phyloP scores from a whole-genome alignment of 179 eudicot genomes.

The Silene vulgaris region DNA sequence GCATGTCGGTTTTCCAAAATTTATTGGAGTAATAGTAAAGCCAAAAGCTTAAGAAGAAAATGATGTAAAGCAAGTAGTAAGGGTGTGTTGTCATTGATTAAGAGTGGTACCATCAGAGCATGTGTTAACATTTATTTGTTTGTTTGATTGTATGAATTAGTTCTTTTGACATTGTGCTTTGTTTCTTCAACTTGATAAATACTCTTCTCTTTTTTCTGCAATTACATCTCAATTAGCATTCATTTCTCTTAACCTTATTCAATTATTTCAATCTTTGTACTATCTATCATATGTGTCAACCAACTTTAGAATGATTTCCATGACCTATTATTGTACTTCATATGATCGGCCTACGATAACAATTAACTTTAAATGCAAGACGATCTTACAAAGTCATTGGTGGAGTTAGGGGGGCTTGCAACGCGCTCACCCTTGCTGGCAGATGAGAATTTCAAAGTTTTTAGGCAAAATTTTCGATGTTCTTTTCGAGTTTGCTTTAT shows the following conservation, averaged over 20 bases:
- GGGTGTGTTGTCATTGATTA: neutral
- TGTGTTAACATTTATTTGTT: conserved; percentile 10
- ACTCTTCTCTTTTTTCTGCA: neutral
- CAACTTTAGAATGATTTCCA: conserved; percentile 2
- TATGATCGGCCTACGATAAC: neutral
- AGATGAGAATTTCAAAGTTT: too few species aligned
- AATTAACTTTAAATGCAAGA: too few species aligned
- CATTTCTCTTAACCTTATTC: conserved; percentile 17
- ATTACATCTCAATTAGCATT: conserved; percentile 18
- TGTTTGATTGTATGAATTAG: conserved; percentile 7
- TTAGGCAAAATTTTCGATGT: too few species aligned
- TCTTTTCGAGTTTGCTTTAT: too few species aligned
- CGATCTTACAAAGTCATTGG: too few species aligned
- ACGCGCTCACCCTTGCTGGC: too few species aligned
- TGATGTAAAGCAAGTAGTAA: neutral
- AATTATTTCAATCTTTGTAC: conserved; percentile 6
- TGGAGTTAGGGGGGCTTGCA: too few species aligned
- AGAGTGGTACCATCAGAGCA: neutral
- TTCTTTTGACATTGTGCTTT: neutral
- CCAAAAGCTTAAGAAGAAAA: neutral
- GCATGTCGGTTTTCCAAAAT: too few species aligned
- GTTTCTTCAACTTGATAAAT: neutral
- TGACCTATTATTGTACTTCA: neutral
- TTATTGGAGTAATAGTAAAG: neutral
- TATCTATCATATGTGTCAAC: neutral